phyloP scores from a whole-genome alignment of 768 basidiomycete genomes.

The Xerocomellus chrysenteron region DNA sequence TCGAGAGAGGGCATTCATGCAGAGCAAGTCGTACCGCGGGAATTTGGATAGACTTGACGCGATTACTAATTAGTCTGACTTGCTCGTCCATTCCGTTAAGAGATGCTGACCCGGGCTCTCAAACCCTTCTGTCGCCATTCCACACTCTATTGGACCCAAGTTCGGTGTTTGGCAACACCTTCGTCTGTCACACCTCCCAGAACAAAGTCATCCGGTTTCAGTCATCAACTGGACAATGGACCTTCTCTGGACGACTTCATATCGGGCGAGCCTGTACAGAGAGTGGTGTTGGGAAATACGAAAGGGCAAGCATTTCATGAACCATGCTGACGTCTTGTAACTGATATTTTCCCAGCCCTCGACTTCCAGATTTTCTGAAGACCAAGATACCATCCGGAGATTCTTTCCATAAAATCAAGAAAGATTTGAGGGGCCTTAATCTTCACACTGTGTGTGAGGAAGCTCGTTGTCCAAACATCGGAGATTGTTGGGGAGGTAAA shows the following conservation, averaged over 20 bases:
- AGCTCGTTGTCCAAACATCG: constrained; percentile 97
- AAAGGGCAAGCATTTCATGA: constrained; percentile 49
- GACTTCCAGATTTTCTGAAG: constrained; percentile 85
- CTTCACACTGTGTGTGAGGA: constrained; percentile 99
- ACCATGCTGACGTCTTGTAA: not conserved
- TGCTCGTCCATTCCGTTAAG: not conserved
- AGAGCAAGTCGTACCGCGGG: constrained; percentile 3
- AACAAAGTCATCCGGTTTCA: constrained; percentile 42
- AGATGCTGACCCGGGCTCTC: constrained; percentile 15
- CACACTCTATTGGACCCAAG: constrained; percentile 16
- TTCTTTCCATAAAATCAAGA: constrained; percentile 92
- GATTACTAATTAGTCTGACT: constrained; percentile 11
- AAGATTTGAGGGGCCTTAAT: constrained; percentile 86
- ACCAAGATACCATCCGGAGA: constrained; percentile 87
- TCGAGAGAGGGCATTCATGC: constrained; percentile 82
- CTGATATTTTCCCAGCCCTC: constrained; percentile 51
- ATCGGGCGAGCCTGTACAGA: constrained; percentile 51
- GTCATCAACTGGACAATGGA: constrained; percentile 56
- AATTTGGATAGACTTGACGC: not conserved
- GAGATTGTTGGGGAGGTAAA: constrained; percentile 98
- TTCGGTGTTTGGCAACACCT: constrained; percentile 49
- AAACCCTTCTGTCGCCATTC: constrained; percentile 14
- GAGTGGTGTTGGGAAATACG: constrained; percentile 70
- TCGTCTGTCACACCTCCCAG: constrained; percentile 32
- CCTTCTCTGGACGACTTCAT: constrained; percentile 83